A percentile compares a stretch with the other conserved stretches of the same genome.
phyloP scores from a whole-genome alignment of 2,329 filamentous ascomycete genomes.

The Hypoxylon sp. region DNA sequence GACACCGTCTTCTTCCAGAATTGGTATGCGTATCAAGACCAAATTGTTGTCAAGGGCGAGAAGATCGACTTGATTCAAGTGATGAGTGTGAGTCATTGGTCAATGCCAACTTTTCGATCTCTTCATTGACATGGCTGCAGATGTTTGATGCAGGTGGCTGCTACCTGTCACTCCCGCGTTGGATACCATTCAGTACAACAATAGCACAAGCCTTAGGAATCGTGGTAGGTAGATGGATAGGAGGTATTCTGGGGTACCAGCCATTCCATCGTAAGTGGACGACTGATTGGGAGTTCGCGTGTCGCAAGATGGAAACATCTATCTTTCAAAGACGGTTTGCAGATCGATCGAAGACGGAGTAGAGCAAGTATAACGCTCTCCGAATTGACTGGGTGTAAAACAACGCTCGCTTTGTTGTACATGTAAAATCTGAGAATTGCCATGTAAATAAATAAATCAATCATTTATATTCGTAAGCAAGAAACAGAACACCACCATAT shows the following conservation, averaged over 20 bases:
- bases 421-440: not conserved
- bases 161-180: slow-evolving; percentile 57
- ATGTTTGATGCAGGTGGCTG: slow-evolving; percentile 60
- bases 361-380: not conserved
- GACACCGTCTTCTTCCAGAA: slow-evolving; percentile 56
- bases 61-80: slow-evolving; percentile 49
- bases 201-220: slow-evolving; percentile 52
- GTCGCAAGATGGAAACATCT: slow-evolving; percentile 54
- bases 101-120: not conserved
- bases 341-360: slow-evolving; percentile 32
- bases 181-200: slow-evolving; percentile 56
- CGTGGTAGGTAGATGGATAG: slow-evolving; percentile 58
- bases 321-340: slow-evolving; percentile 51
- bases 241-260: slow-evolving; percentile 57
- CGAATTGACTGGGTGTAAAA: slow-evolving; percentile 9
- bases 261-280: slow-evolving; percentile 58
- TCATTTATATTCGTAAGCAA: slow-evolving; percentile 2
- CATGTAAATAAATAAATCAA: not conserved
- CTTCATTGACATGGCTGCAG: slow-evolving; percentile 42
- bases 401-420: slow-evolving; percentile 3
- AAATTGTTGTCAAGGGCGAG: slow-evolving; percentile 48
- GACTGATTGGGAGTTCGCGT: slow-evolving; percentile 57
- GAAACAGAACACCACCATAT: slow-evolving; percentile 7
- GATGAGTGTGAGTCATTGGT: slow-evolving; percentile 48
- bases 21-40: slow-evolving; percentile 57